These are phyloP conservation scores for Neurospora discreta DNA, from an alignment of 495 filamentous ascomycete genomes.

Conservation along the genomic window DNA sequence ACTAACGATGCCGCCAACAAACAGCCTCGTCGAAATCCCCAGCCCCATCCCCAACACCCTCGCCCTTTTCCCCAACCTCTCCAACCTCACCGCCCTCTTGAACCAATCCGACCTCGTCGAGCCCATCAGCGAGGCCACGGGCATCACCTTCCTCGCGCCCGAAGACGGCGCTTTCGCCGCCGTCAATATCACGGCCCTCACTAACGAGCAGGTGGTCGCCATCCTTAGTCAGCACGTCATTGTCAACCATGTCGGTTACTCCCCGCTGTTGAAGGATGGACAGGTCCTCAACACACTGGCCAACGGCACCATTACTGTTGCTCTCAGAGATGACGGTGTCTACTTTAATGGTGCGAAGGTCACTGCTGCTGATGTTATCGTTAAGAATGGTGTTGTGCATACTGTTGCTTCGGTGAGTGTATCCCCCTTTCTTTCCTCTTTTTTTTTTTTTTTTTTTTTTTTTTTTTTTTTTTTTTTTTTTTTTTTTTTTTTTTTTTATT, in stretches of 20 bases:
- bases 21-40: constrained; percentile 29
- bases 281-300: constrained; percentile 17
- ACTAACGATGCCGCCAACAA: constrained; percentile 17
- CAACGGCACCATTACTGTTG: constrained; percentile 20
- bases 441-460: too few relatives aligned
- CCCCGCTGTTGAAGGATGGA: constrained; percentile 19
- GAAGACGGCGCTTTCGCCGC: constrained; percentile 13
- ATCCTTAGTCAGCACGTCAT: constrained; percentile 21
- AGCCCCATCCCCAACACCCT: neutral
- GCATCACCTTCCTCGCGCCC: constrained; percentile 17
- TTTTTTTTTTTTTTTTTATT: too few relatives aligned
- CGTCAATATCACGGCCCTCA: constrained; percentile 2
- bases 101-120: neutral
- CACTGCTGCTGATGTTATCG: constrained; percentile 18
- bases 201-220: neutral
- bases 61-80: neutral
- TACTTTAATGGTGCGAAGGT: constrained; percentile 29
- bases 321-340: constrained; percentile 10
- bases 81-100: neutral
- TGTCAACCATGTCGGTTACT: constrained; percentile 20
- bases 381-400: constrained; percentile 29
- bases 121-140: constrained; percentile 13
- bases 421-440: too few relatives aligned
- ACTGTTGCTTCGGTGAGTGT: constrained; percentile 24
- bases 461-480: too few relatives aligned